Evolutionary conservation across 2,329 filamentous ascomycete species (phyloP), one percentile per base, ranked within the genome.

Genomic region (Ascomycota sp.): DNA sequence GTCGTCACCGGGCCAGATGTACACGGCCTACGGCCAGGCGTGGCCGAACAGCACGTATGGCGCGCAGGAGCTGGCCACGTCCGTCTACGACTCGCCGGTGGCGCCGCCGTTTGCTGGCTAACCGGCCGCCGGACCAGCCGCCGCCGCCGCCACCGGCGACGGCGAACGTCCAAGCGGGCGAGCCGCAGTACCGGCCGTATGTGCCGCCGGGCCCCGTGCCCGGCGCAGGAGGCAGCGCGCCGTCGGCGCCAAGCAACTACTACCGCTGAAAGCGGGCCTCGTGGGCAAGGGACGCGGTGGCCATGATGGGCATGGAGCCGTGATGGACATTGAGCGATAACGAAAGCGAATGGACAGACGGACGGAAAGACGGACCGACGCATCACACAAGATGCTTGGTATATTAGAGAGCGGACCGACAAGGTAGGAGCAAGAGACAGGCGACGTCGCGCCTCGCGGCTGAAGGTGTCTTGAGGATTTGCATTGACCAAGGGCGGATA

Each of bases 41-140:
- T 68, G 65, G 11, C 73, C 71, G 4, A 66, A 73, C 43, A 75
- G 70, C 47, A 76, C 69, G 8, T 77, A 76, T 40, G 71, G 73
- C 20, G 68, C 78, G 1, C 79, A 85, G 51, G 79, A 86, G 52
- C 59, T 86, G 28, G 75, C 77, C 19, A 82, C 78, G 1, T 78
- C 76, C 1, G 69, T 69, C 8, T 85, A 83, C 43, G 76, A 83
- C 48, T 78, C 76, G 4, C 78, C 77, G 25, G 63, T 78, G 24
- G 67, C 61, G 9, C 49, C 60, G 5, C 59, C 65, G 44, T 61
- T 59, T 43, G 54, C 56, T 20, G 51, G 45, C 36, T 53, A 61
- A 64, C 36, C 48, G 48, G 30, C 46, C 51, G n/a, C 40, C 43
- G 6, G 44, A 47, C 8, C 44, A 48, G 23, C 45, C 51, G 0